These are phyloP conservation scores for Telfairia occidentalis DNA, from an alignment of 331 rosid genomes.

Conservation along the genomic window DNA sequence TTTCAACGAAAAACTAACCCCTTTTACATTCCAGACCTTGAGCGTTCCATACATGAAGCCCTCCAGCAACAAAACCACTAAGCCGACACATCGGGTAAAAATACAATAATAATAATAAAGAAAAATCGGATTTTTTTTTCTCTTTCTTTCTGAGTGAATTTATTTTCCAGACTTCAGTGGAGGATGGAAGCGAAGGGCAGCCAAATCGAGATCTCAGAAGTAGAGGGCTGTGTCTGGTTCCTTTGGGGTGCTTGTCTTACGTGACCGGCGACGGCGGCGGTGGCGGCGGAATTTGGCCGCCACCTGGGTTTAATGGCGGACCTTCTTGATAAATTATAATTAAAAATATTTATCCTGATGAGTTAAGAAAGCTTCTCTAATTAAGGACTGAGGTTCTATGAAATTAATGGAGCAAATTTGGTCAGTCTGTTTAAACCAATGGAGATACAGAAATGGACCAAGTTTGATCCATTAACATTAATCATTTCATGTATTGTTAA, in stretches of 20 bases:
- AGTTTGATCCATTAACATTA: conserved; percentile 63
- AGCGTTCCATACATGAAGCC: conserved; percentile 89
- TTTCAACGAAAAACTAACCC: not conserved
- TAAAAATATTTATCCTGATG: not conserved
- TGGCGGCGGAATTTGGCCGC: conserved; percentile 38
- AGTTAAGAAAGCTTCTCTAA: not conserved
- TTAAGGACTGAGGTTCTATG: not conserved
- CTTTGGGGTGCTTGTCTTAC: conserved; percentile 73
- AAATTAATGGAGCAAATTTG: conserved; percentile 70
- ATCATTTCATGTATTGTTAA: conserved; percentile 17
- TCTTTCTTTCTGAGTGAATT: not conserved
- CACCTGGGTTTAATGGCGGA: conserved; percentile 36
- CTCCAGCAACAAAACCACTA: conserved; percentile 29
- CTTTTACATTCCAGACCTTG: conserved; percentile 44
- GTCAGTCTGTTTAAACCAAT: conserved; percentile 24
- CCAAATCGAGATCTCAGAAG: conserved; percentile 50
- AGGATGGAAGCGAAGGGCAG: conserved; percentile 29
- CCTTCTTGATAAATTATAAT: conserved; percentile 14
- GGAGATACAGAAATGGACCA: conserved; percentile 43
- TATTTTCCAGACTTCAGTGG: conserved; percentile 26
- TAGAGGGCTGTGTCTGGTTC: conserved; percentile 80
- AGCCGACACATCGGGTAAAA: conserved; percentile 49
- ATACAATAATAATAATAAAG: not conserved
- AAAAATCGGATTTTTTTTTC: not conserved
- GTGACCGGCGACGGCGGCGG: conserved; percentile 32